phyloP scores from a whole-genome alignment of 1,284 basidiomycete species.

The Pholiota adiposa region DNA sequence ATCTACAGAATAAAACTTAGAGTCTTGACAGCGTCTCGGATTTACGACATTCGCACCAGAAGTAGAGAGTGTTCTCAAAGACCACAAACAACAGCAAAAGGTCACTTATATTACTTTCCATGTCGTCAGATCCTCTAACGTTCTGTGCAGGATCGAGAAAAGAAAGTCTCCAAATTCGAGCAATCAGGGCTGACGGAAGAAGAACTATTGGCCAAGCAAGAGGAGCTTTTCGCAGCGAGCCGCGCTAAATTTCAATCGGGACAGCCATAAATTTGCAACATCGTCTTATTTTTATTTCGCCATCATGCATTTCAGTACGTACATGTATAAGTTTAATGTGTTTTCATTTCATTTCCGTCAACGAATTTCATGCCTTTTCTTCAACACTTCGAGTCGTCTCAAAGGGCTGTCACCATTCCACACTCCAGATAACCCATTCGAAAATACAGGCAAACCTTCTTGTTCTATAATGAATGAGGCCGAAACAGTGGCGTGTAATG shows the following conservation, averaged over 20 bases:
- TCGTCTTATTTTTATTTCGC: slow-evolving; percentile 32
- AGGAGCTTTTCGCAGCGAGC: slow-evolving; percentile 90
- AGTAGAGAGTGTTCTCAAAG: slow-evolving; percentile 90
- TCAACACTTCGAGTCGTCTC: slow-evolving; percentile 57
- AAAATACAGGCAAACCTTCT: slow-evolving; percentile 64
- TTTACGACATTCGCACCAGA: slow-evolving; percentile 88
- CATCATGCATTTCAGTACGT: slow-evolving; percentile 28
- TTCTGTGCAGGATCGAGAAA: slow-evolving; percentile 73
- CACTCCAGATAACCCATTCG: slow-evolving; percentile 36
- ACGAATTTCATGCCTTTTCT: slow-evolving; percentile 32
- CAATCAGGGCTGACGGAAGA: slow-evolving; percentile 91
- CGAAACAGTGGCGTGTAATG: slow-evolving; percentile 75
- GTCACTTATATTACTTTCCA: slow-evolving; percentile 40
- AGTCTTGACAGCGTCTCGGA: slow-evolving; percentile 69
- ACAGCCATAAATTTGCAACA: slow-evolving; percentile 18
- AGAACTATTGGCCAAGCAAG: slow-evolving; percentile 87
- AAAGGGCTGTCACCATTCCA: slow-evolving; percentile 77
- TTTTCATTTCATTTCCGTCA: slow-evolving; percentile 11
- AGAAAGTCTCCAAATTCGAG: slow-evolving; percentile 88
- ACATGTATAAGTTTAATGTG: slow-evolving; percentile 40
- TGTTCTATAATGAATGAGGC: slow-evolving; percentile 89
- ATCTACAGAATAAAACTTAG: slow-evolving; percentile 5
- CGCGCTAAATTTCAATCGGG: slow-evolving; percentile 54
- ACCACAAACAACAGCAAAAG: slow-evolving; percentile 96
- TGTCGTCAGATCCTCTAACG: slow-evolving; percentile 12